Percentiles rank a stretch among this genome's conserved stretches.
These are phyloP conservation scores for Curvularia sp. DNA, from an alignment of 2,329 filamentous ascomycete genomes.

Conservation along the genomic window DNA sequence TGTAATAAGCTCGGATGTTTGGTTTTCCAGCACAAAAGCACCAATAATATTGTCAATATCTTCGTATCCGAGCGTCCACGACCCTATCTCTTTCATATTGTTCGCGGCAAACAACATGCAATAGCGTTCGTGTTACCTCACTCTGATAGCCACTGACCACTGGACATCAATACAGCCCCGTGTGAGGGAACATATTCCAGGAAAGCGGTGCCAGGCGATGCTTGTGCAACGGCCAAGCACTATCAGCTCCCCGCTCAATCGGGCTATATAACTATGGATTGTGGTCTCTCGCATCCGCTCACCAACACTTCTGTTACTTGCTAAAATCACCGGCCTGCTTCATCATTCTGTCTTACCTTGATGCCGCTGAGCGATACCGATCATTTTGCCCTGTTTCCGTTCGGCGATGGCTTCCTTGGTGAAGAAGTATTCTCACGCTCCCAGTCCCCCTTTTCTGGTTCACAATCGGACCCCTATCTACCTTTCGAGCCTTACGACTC, in stretches of 20 bases:
- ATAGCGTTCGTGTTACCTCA: background rate
- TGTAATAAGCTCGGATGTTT: background rate
- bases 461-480: slow-evolving; percentile 26
- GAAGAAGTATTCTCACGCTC: slow-evolving; percentile 4
- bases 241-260: background rate
- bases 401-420: slow-evolving; percentile 19
- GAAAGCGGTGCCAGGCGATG: background rate
- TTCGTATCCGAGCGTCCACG: background rate
- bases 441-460: slow-evolving; percentile 26
- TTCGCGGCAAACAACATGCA: slow-evolving; percentile 9
- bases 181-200: background rate
- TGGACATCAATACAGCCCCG: background rate
- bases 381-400: slow-evolving; percentile 15
- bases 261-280: background rate
- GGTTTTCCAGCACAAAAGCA: background rate
- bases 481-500: slow-evolving; percentile 6
- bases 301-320: background rate
- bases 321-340: background rate
- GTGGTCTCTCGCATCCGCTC: background rate
- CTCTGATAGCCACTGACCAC: background rate
- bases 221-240: background rate
- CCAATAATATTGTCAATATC: background rate
- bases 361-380: slow-evolving; percentile 25
- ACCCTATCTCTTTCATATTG: background rate
- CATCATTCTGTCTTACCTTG: slow-evolving; percentile 7